Base-by-base conservation (phyloP, 1,284 basidiomycete genomes). In the Ustilago hordei region DNA sequence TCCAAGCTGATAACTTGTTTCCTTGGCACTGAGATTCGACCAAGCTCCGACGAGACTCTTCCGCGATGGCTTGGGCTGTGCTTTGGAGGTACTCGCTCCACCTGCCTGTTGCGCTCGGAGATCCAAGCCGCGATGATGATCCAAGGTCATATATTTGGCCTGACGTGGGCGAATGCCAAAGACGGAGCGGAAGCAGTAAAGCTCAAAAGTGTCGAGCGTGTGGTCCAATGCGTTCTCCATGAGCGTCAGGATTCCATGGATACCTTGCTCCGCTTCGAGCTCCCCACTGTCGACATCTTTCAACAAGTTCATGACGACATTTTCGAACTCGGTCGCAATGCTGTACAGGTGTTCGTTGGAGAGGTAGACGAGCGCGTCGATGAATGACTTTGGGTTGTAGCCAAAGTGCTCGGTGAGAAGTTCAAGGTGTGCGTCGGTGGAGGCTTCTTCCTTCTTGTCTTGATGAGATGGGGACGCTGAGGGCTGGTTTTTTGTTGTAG, bases 391-490 rank as follows among this genome's bases (percentile, higher is more conserved):
- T 1, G 84, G 82, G 35, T 84, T 79, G 67, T 82, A 82, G 55
- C 84, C 84, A 60, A 86, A 83, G 41, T 84, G 77, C 69, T 86
- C 84, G n/a, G 84, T 85, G n/a, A 85, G 75, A 8, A 85, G 64
- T 32, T 78, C 70, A 28, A 75, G 54, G 35, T 81, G 75, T 6
- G 70, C 71, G 48, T 81, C 80, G 19, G 78, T 76, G 6, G 74
- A 78, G 4, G 80, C 66, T 35, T 77, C 74, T 32, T 77, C 74
- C 19, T 69, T 72, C 13, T 58, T 35, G 19, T 59, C 55, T 31
- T n/a, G 45, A 23, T 35, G 62, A 15, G n/a, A 32, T 13, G 56
- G 8, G 3, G 56, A 58, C 5, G 48, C 9, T 8, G 48, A 11
- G 6, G 68, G 31, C 17, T 23, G 60, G 8, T 43, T 15, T 53